Conservation (phyloP, 192 early-diverging fungal genomes). For the Backusella liffmaniae region DNA sequence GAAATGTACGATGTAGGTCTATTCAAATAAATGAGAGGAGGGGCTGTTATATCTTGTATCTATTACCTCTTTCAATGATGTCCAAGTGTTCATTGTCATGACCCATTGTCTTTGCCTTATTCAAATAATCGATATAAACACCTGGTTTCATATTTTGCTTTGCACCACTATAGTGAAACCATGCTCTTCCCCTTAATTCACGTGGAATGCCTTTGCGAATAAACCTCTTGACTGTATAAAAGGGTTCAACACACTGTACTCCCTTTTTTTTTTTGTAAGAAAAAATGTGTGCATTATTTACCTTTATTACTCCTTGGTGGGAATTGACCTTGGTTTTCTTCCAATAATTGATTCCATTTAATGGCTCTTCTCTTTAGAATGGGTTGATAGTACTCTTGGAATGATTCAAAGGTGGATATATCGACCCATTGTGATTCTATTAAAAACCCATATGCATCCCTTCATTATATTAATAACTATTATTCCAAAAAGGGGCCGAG, state of each 20-base stretch:
- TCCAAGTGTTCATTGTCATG: slow-evolving; percentile 63
- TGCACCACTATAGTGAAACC: slow-evolving; percentile 76
- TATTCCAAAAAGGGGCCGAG: neutral
- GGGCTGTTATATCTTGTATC: neutral
- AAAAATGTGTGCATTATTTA: slow-evolving; percentile 11
- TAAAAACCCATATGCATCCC: slow-evolving; percentile 62
- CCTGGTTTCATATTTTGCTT: slow-evolving; percentile 52
- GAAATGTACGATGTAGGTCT: slow-evolving; percentile 84
- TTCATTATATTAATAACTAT: neutral
- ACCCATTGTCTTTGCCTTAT: slow-evolving; percentile 41
- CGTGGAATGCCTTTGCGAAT: slow-evolving; percentile 79
- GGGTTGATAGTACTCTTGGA: slow-evolving; percentile 51
- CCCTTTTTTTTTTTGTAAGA: neutral
- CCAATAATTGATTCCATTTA: slow-evolving; percentile 56
- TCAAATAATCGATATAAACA: slow-evolving; percentile 52
- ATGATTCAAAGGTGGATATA: slow-evolving; percentile 46
- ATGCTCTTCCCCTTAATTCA: slow-evolving; percentile 59
- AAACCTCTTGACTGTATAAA: slow-evolving; percentile 61
- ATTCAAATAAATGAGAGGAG: neutral
- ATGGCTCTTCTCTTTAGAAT: slow-evolving; percentile 46
- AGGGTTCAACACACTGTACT: neutral
- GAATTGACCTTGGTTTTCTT: slow-evolving; percentile 47
- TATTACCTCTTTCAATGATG: slow-evolving; percentile 66
- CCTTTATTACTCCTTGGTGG: slow-evolving; percentile 50
- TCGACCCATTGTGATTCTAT: slow-evolving; percentile 53